Conservation (phyloP, 164 flowering plant genomes). For the Vitis vinifera region DNA sequence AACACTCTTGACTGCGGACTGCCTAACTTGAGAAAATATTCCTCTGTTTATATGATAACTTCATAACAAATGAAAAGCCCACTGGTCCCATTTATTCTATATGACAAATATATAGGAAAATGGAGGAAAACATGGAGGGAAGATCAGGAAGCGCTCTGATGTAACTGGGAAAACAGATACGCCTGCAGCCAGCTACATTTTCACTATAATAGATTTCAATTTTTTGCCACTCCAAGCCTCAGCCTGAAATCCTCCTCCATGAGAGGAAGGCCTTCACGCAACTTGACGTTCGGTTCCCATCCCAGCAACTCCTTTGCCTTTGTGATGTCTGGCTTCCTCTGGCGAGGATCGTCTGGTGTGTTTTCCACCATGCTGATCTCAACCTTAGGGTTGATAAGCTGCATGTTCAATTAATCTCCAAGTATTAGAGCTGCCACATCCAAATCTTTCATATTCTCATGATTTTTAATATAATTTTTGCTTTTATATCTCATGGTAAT, state of each 20-base stretch:
- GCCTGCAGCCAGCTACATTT: background rate
- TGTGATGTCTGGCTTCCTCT: slow-evolving; percentile 76
- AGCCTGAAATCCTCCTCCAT: slow-evolving; percentile 76
- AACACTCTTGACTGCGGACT: no score
- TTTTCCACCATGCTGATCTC: slow-evolving; percentile 59
- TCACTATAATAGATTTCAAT: slow-evolving; percentile 3
- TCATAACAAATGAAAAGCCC: background rate
- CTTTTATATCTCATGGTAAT: no score
- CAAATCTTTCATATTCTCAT: no score
- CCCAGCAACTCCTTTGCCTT: slow-evolving; percentile 64
- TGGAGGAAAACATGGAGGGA: background rate
- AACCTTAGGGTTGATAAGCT: slow-evolving; percentile 61
- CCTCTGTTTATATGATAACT: background rate
- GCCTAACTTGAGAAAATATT: background rate
- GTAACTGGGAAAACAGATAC: background rate
- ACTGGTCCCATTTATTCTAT: background rate
- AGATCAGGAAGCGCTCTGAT: background rate
- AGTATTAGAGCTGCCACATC: background rate
- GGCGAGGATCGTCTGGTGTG: slow-evolving; percentile 87
- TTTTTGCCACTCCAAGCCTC: slow-evolving; percentile 50
- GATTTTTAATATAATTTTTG: no score
- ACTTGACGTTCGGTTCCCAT: slow-evolving; percentile 70
- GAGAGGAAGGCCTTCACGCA: slow-evolving; percentile 69
- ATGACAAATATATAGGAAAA: background rate
- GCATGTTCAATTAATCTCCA: slow-evolving; percentile 15